Base-by-base conservation (phyloP, 2,329 filamentous ascomycete genomes). In the Aspergillus awamori region DNA sequence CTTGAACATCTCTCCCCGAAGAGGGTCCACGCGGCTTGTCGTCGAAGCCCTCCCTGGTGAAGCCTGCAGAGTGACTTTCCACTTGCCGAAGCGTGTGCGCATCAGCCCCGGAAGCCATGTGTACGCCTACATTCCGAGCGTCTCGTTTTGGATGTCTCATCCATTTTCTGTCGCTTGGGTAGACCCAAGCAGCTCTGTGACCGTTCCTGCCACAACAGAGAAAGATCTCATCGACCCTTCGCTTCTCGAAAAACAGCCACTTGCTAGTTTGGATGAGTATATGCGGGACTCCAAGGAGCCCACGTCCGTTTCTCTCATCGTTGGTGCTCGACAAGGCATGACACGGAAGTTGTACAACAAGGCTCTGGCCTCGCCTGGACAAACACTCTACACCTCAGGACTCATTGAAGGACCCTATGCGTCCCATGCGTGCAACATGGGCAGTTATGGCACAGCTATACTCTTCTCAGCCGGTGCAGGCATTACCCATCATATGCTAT, bases 381-480 rank as follows among this genome's bases (percentile, higher is more conserved):
- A 82, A 59, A 80, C 76, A 7, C 79, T 88, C 66, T 76, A 78
- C 11, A 82, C 84, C 5, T 79, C 77, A 57, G 87, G 86, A 51
- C 82, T 83, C 69, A 81, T 89, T 65, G 87, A 89, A 74, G 87
- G 87, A 0, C 86, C 87, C 0, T 89, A 89, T 70, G 84, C 83
- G 49, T 85, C 85, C 8, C 83, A 85, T 70, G 83, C 87, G 57
- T 79, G 78, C 45, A 80, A 80, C 53, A 79, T 87, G 54, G 77
- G 80, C 51, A 86, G 83, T 56, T 89, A 88, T 74, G 87, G 87
- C 68, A 89, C 87, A 0, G 81, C 85, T n/a, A 74, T 89, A 24
- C 82, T 89, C 59, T 89, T 89, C 75, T 87, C 86, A 4, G 87
- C 84, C 52, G 87, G 87, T 57, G 86, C 87, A 28, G 87, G 87